phyloP scores from a whole-genome alignment of 108 stramenopile species.

The Stephanodiscus triporus region DNA sequence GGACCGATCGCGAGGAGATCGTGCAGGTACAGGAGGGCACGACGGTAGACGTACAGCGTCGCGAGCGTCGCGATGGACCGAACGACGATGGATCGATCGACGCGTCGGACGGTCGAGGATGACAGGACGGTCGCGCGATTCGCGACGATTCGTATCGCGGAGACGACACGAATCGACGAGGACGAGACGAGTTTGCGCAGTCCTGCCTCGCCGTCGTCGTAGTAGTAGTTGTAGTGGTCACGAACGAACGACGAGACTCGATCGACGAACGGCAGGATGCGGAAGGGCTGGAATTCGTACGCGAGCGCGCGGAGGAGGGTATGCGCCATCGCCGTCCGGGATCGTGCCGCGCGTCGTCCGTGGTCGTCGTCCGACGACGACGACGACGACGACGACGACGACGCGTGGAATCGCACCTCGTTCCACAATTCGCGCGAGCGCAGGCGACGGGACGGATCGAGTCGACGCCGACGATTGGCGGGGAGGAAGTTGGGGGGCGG shows the following conservation, averaged over 20 bases:
- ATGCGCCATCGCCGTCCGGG: too few species aligned
- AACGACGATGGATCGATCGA: background rate
- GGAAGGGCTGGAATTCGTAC: background rate
- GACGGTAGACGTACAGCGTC: constrained; percentile 22
- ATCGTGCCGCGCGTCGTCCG: background rate
- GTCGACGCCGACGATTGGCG: background rate
- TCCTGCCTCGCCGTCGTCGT: too few species aligned
- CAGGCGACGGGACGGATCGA: background rate
- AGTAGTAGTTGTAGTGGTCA: too few species aligned
- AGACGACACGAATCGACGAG: too few species aligned
- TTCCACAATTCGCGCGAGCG: background rate
- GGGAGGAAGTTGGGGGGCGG: background rate
- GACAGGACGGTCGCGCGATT: too few species aligned
- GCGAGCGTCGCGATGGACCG: background rate
- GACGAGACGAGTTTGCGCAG: too few species aligned
- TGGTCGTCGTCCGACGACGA: background rate
- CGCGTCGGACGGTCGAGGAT: background rate
- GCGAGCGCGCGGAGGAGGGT: background rate
- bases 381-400: background rate
- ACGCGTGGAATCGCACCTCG: background rate
- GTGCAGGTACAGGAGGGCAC: constrained; percentile 29
- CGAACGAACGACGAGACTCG: background rate
- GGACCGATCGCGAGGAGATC: constrained; percentile 70
- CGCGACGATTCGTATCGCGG: too few species aligned
- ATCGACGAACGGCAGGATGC: too few species aligned